A percentile compares a stretch with the other conserved stretches of the same genome.
phyloP scores from a whole-genome alignment of 148 eudicot genomes.

The Arctostaphylos glauca region DNA sequence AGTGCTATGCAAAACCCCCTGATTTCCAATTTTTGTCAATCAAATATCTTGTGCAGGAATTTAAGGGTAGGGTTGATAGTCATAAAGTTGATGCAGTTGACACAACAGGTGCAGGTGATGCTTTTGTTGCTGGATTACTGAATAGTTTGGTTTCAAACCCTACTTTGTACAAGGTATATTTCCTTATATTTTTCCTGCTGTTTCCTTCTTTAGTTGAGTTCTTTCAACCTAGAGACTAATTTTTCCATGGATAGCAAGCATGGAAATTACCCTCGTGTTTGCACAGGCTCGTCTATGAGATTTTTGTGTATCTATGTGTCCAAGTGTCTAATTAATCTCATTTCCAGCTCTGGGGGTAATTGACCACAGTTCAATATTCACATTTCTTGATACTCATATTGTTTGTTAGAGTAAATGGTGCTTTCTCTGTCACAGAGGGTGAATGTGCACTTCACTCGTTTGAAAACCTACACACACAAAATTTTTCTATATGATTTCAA shows the following conservation, averaged over 20 bases:
- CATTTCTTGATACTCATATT: background rate
- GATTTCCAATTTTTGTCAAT: background rate
- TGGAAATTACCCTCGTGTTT: background rate
- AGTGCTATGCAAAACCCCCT: background rate
- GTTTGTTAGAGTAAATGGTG: no score
- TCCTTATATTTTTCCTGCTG: background rate
- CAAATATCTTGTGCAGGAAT: constrained; percentile 39
- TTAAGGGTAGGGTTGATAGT: constrained; percentile 70
- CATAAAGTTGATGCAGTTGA: constrained; percentile 67
- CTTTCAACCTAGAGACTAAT: background rate
- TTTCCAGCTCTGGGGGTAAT: no score
- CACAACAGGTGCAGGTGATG: constrained; percentile 94
- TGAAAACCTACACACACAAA: background rate
- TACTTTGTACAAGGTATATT: constrained; percentile 49
- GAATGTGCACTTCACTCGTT: no score
- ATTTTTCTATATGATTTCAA: no score
- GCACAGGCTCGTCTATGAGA: background rate
- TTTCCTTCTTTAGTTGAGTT: constrained; percentile 7
- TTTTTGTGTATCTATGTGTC: background rate
- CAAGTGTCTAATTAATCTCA: no score
- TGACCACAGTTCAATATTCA: background rate
- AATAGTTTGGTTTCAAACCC: constrained; percentile 59
- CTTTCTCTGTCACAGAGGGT: no score
- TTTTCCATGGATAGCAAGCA: background rate
- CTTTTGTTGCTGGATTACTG: constrained; percentile 72